A percentile compares a stretch with the other conserved stretches of the same genome.
Evolutionary conservation across 2,329 filamentous ascomycete species (phyloP).

Genomic region (Fusarium brevicatenulatum): DNA sequence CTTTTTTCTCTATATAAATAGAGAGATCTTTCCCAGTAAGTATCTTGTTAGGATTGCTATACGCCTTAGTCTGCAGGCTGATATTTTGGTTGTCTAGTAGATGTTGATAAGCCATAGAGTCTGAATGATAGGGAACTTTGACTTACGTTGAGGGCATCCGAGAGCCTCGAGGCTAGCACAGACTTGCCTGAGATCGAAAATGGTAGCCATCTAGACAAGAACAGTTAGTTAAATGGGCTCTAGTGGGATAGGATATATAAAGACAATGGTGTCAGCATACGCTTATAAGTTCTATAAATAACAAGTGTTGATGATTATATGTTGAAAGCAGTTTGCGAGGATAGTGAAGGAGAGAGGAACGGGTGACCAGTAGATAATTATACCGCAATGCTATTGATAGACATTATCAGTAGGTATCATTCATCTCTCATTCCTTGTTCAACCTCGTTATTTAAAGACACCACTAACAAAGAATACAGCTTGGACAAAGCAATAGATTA

Average conservation of each 20-base stretch:
- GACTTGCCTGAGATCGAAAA: background rate
- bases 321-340: fast-evolving
- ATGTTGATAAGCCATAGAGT: fast-evolving
- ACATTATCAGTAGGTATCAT: fast-evolving
- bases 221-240: fast-evolving
- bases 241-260: fast-evolving
- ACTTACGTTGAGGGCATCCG: background rate
- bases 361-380: fast-evolving
- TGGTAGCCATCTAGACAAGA: background rate
- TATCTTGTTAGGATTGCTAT: background rate
- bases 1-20: background rate
- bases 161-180: background rate
- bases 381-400: fast-evolving
- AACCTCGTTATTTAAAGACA: fast-evolving
- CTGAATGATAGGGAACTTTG: fast-evolving
- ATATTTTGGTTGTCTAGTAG: background rate
- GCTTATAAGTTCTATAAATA: background rate
- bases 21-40: background rate
- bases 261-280: fast-evolving
- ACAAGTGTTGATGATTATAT: fast-evolving
- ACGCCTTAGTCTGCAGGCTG: background rate
- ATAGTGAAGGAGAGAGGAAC: fast-evolving
- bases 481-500: fast-evolving
- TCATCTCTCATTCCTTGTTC: fast-evolving
- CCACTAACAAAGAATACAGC: fast-evolving